These are phyloP conservation scores for Oryza coarctata DNA, from an alignment of 176 grass and related monocot species.

Conservation along the genomic window DNA sequence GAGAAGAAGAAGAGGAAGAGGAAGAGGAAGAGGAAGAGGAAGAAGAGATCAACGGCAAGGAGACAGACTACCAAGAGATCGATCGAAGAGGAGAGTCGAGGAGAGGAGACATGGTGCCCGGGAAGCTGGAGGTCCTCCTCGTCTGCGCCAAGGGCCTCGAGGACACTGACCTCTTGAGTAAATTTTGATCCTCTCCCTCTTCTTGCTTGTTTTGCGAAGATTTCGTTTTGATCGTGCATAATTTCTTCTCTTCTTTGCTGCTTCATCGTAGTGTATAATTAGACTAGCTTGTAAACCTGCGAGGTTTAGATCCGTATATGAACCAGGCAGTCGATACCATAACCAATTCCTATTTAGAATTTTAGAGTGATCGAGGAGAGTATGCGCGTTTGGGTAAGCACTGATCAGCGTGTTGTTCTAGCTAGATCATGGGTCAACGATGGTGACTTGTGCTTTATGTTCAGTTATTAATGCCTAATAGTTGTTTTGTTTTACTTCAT, in stretches of 20 bases:
- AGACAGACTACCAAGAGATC: neutral
- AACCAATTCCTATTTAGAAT: no score
- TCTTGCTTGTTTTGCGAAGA: neutral
- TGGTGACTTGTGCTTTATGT: neutral
- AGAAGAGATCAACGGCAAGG: neutral
- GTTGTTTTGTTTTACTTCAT: neutral
- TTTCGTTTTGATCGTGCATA: neutral
- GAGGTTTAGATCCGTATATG: neutral
- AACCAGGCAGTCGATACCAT: neutral
- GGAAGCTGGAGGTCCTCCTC: slow-evolving; percentile 68
- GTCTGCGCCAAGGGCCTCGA: slow-evolving; percentile 65
- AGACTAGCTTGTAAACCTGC: neutral
- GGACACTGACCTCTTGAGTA: slow-evolving; percentile 61
- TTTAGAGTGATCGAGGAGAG: neutral
- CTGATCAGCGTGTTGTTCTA: neutral
- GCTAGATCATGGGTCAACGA: neutral
- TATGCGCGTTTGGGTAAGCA: neutral
- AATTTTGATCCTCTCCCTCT: neutral
- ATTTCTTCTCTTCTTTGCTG: neutral
- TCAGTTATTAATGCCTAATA: neutral
- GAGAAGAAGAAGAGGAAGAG: neutral
- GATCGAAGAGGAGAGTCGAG: neutral
- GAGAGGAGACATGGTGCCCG: slow-evolving; percentile 41
- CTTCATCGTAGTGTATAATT: neutral
- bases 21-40: neutral